Percentiles rank a stretch among this genome's conserved stretches.
phyloP scores from a whole-genome alignment of 257 asterid genomes.

The Plantago elongata region DNA sequence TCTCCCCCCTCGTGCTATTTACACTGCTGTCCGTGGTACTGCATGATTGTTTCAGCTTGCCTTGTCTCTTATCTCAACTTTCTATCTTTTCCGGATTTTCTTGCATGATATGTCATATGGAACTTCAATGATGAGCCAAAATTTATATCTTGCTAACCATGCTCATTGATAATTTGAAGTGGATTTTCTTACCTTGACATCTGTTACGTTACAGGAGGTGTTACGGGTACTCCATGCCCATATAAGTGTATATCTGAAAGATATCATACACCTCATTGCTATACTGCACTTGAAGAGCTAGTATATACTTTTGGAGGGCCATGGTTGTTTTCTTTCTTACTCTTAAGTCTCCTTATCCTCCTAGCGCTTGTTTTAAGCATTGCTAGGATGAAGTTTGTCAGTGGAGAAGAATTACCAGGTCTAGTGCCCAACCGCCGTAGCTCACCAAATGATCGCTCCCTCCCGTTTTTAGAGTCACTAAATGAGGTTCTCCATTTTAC shows the following conservation, averaged over 20 bases:
- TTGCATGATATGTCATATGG: constrained; percentile 1
- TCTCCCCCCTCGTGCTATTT: constrained; percentile 72
- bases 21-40: constrained; percentile 66
- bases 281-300: constrained; percentile 82
- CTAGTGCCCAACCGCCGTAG: constrained; percentile 57
- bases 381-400: constrained; percentile 79
- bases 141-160: neutral
- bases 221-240: constrained; percentile 67
- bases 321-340: constrained; percentile 75
- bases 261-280: constrained; percentile 81
- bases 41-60: constrained; percentile 19
- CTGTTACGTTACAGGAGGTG: constrained; percentile 57
- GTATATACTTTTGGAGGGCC: constrained; percentile 91
- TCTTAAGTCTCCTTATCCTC: constrained; percentile 62
- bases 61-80: constrained; percentile 11
- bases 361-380: constrained; percentile 82
- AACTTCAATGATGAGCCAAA: neutral
- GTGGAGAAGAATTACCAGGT: constrained; percentile 70
- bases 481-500: constrained; percentile 58
- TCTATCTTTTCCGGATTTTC: constrained; percentile 10
- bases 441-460: constrained; percentile 78
- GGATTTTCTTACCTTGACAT: constrained; percentile 17
- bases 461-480: constrained; percentile 80
- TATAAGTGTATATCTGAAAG: constrained; percentile 84
- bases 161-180: neutral